Conservation (phyloP, 495 filamentous ascomycete species). For the Hypoxylon trugodes region DNA sequence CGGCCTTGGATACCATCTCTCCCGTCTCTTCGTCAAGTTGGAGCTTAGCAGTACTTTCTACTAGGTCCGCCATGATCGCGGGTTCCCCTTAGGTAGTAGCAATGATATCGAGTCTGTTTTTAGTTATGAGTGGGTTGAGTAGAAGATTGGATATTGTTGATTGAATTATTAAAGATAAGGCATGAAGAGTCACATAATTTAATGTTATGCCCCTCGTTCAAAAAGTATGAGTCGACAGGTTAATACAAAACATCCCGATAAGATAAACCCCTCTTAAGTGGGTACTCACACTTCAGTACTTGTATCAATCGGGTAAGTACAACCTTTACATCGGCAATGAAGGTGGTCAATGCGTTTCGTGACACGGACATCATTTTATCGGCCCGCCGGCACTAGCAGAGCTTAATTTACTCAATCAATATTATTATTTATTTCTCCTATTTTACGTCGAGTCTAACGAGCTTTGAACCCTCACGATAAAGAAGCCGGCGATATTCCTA, state of each 20-base stretch:
- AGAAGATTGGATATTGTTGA: background rate
- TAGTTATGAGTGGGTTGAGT: background rate
- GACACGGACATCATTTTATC: too few species aligned
- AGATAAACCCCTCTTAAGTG: conserved; percentile 42
- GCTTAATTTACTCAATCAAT: too few species aligned
- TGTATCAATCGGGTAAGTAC: background rate
- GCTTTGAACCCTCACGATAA: too few species aligned
- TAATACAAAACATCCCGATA: conserved; percentile 24
- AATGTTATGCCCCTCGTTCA: conserved; percentile 28
- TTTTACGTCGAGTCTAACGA: too few species aligned
- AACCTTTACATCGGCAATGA: background rate
- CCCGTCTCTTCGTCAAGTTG: conserved; percentile 71
- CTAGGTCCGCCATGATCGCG: conserved; percentile 63
- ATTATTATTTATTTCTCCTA: too few species aligned
- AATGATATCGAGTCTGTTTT: background rate
- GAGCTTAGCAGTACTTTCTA: conserved; percentile 64
- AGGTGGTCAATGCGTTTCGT: background rate
- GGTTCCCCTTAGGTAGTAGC: background rate
- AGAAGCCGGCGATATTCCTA: too few species aligned
- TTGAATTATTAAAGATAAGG: background rate
- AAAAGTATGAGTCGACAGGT: conserved; percentile 13
- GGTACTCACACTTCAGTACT: too few species aligned
- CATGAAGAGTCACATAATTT: background rate
- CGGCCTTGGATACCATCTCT: conserved; percentile 71
- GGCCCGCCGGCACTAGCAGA: too few species aligned